A percentile compares a stretch with the other conserved stretches of the same genome.
Evolutionary conservation across 345 rosid species (phyloP).

Genomic region (Citrus hindsii): DNA sequence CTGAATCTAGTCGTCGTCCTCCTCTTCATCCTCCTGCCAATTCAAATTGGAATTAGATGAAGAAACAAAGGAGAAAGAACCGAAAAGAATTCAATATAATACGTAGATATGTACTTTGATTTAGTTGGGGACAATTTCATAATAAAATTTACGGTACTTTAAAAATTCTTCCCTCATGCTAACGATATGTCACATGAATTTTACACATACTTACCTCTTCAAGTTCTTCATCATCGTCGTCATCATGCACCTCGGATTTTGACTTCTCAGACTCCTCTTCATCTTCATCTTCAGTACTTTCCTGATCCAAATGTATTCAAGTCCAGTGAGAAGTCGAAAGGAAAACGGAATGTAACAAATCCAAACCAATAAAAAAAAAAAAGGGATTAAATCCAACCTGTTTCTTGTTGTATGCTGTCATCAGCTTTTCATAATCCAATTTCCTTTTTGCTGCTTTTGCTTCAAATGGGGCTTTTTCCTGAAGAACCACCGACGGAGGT

Average conservation of each 20-base stretch:
- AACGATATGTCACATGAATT: not conserved
- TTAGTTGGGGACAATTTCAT: not conserved
- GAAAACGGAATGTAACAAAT: not conserved
- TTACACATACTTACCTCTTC: slow-evolving; percentile 14
- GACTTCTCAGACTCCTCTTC: slow-evolving; percentile 22
- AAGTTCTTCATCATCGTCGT: slow-evolving; percentile 21
- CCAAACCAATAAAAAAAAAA: not conserved
- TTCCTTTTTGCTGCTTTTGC: slow-evolving; percentile 52
- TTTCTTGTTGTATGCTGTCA: slow-evolving; percentile 49
- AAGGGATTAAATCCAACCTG: slow-evolving; percentile 22
- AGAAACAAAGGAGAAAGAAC: not conserved
- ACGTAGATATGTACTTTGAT: not conserved
- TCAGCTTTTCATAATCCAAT: slow-evolving; percentile 43
- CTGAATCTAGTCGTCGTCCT: slow-evolving; percentile 11
- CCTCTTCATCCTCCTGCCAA: slow-evolving; percentile 22
- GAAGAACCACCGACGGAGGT: not conserved
- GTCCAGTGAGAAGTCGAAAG: not conserved
- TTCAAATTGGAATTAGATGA: not conserved
- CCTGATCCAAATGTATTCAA: slow-evolving; percentile 4
- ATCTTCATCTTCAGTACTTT: slow-evolving; percentile 15
- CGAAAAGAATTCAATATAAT: not conserved
- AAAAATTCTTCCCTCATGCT: not conserved
- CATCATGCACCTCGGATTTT: slow-evolving; percentile 25
- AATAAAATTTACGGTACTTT: not conserved
- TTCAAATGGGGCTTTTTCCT: slow-evolving; percentile 53